phyloP scores from a whole-genome alignment of 352 stramenopile species.

The Vaucheria bursata region DNA sequence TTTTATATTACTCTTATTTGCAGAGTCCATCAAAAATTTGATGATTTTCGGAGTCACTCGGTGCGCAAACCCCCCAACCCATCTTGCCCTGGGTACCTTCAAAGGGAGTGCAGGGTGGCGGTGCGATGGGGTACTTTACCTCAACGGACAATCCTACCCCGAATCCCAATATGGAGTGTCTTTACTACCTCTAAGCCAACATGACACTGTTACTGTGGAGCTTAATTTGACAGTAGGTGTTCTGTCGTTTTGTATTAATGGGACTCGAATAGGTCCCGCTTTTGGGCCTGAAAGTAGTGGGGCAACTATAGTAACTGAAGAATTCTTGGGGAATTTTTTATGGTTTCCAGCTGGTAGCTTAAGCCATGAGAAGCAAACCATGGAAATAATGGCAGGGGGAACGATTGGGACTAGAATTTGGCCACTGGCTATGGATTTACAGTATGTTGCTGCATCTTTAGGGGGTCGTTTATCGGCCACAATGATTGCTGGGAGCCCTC shows the following conservation, averaged over 20 bases:
- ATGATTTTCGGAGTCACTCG: conserved; percentile 35
- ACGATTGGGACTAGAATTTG: conserved; percentile 33
- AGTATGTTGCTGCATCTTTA: conserved; percentile 35
- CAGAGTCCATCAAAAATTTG: conserved; percentile 13
- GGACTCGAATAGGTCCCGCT: conserved; percentile 25
- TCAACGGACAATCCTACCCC: conserved; percentile 8
- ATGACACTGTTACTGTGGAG: conserved; percentile 43
- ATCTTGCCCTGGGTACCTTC: conserved; percentile 16
- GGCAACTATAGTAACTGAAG: neutral
- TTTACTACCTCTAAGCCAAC: conserved; percentile 33
- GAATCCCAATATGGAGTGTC: conserved; percentile 16
- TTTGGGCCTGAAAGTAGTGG: conserved; percentile 35
- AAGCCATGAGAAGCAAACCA: conserved; percentile 5
- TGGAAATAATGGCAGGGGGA: conserved; percentile 25
- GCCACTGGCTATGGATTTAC: conserved; percentile 34
- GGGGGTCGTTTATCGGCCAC: conserved; percentile 31
- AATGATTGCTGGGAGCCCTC: conserved; percentile 32
- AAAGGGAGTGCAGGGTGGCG: conserved; percentile 37
- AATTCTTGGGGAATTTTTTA: conserved; percentile 4
- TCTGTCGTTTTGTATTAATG: conserved; percentile 39
- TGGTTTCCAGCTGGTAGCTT: neutral
- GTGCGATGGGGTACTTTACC: conserved; percentile 26
- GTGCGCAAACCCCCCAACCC: neutral
- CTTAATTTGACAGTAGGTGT: conserved; percentile 15
- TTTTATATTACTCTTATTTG: conserved; percentile 1